These are phyloP conservation scores for Friedmanniomyces simplex DNA, from an alignment of 495 filamentous ascomycete genomes.

Conservation along the genomic window DNA sequence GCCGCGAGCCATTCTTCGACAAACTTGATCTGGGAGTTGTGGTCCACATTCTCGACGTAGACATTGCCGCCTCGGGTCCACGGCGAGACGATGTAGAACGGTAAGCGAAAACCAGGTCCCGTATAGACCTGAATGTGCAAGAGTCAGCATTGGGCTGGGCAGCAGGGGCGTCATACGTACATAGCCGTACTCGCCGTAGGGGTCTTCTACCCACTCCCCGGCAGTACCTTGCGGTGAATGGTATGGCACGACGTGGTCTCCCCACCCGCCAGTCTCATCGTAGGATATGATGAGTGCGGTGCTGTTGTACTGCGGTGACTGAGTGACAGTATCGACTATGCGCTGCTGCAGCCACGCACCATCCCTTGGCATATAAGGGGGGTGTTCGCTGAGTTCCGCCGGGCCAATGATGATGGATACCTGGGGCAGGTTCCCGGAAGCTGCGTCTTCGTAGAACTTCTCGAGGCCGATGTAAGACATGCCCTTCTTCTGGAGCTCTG, in stretches of 20 bases:
- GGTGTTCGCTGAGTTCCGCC: slow-evolving; percentile 43
- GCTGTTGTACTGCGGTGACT: slow-evolving; percentile 39
- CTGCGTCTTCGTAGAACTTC: slow-evolving; percentile 40
- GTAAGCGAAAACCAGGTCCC: slow-evolving; percentile 44
- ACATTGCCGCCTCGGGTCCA: slow-evolving; percentile 47
- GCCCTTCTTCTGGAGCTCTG: slow-evolving; percentile 36
- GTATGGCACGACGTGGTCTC: slow-evolving; percentile 46
- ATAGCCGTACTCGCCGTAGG: slow-evolving; percentile 37
- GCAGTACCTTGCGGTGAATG: slow-evolving; percentile 41
- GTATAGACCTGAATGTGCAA: slow-evolving; percentile 26
- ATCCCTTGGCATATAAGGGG: slow-evolving; percentile 43
- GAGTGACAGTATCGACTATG: slow-evolving; percentile 42
- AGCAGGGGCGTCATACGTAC: slow-evolving; percentile 10
- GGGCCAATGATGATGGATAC: slow-evolving; percentile 46
- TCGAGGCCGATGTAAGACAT: slow-evolving; percentile 38
- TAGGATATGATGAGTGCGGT: slow-evolving; percentile 45
- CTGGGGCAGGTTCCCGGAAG: slow-evolving; percentile 43
- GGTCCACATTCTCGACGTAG: slow-evolving; percentile 46
- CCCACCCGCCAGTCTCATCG: slow-evolving; percentile 47
- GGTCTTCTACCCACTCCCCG: slow-evolving; percentile 48
- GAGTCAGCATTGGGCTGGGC: background rate
- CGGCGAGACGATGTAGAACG: slow-evolving; percentile 47
- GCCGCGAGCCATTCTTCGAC: slow-evolving; percentile 44
- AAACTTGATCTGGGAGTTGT: slow-evolving; percentile 49
- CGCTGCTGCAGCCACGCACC: slow-evolving; percentile 49